Conservation (phyloP, 1,284 basidiomycete genomes). For the Leccinum insigne region DNA sequence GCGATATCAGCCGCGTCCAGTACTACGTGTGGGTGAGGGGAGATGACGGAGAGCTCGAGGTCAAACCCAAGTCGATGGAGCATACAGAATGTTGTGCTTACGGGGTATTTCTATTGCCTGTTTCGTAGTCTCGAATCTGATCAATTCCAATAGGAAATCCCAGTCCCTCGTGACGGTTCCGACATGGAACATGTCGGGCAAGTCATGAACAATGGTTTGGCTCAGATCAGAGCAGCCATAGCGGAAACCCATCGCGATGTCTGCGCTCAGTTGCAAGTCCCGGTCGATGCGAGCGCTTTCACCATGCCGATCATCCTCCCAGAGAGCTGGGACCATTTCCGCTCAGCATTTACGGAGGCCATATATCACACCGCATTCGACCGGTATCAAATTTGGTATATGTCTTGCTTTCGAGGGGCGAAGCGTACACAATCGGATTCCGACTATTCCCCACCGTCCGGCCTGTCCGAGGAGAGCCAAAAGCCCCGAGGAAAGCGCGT, state of each 20-base stretch:
- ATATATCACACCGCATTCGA: neutral
- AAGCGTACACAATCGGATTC: no score
- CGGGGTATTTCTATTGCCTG: neutral
- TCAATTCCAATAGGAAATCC: neutral
- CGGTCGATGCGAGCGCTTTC: neutral
- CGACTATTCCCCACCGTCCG: no score
- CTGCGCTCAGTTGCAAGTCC: neutral
- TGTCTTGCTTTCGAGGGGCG: neutral
- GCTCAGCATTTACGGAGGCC: neutral
- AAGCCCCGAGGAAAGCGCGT: no score
- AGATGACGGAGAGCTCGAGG: neutral
- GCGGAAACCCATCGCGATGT: neutral
- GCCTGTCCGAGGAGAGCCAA: no score
- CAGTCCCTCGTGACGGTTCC: neutral
- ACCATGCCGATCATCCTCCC: neutral
- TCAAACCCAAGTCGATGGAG: neutral
- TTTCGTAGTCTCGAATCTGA: neutral
- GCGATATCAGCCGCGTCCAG: neutral
- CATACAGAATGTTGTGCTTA: neutral
- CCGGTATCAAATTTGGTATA: neutral
- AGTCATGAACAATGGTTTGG: neutral
- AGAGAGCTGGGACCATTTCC: neutral
- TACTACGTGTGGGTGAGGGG: neutral
- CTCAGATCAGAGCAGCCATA: neutral
- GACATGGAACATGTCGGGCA: neutral